Evolutionary conservation across 148 eudicot genomes (phyloP).

Genomic region (Rheum nobile): DNA sequence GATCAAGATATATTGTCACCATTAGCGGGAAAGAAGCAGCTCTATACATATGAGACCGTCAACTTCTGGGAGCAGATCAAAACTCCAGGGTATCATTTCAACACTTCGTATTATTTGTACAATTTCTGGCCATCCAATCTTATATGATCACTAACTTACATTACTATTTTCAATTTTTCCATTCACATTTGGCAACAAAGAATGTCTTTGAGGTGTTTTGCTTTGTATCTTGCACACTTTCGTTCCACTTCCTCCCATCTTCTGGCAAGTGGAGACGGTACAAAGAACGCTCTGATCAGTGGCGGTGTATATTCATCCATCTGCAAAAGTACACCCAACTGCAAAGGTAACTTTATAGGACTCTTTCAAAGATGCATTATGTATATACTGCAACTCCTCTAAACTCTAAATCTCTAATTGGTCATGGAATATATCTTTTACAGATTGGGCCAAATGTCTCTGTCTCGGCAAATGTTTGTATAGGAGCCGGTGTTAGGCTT

Average conservation of each 20-base stretch:
- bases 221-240: conserved; percentile 59
- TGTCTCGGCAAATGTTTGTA: conserved; percentile 66
- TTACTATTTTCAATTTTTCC: not conserved
- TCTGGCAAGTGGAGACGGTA: conserved; percentile 68
- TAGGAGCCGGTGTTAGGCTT: conserved; percentile 70
- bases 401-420: too few species aligned
- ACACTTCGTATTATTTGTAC: not conserved
- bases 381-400: not conserved
- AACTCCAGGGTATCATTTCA: conserved; percentile 58
- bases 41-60: conserved; percentile 72
- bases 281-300: conserved; percentile 39
- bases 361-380: not conserved
- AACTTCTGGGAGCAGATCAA: conserved; percentile 97
- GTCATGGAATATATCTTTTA: not conserved
- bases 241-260: conserved; percentile 45
- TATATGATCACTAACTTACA: not conserved
- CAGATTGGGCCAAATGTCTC: conserved; percentile 92
- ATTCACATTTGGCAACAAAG: conserved; percentile 30
- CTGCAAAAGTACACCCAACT: conserved; percentile 90
- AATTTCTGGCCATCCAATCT: not conserved
- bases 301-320: conserved; percentile 96
- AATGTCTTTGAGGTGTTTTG: conserved; percentile 85
- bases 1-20: conserved; percentile 96
- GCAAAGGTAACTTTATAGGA: conserved; percentile 61
- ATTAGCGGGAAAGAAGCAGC: conserved; percentile 82